phyloP scores from a whole-genome alignment of 2,329 filamentous ascomycete genomes.

The Cucurbitaria berberidis region DNA sequence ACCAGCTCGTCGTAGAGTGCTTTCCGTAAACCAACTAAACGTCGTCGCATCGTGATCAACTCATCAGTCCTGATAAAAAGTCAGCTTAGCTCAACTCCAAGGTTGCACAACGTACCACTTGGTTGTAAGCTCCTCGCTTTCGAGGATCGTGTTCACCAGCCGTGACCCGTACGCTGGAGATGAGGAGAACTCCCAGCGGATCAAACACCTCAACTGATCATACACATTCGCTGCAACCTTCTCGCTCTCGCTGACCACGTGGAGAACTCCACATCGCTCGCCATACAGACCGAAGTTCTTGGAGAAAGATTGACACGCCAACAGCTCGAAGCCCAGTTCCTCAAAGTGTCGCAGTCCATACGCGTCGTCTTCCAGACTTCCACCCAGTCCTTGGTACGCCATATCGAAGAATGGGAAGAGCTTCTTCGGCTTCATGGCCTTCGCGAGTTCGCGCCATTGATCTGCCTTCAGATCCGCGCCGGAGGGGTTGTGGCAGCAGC shows the following conservation, averaged over 20 bases:
- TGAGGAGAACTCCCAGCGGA: constrained; percentile 38
- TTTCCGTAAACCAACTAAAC: constrained; percentile 15
- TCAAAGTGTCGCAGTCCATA: constrained; percentile 36
- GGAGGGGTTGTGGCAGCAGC: constrained; percentile 50
- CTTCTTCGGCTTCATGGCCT: constrained; percentile 20
- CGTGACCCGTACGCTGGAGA: constrained; percentile 37
- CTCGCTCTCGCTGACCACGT: constrained; percentile 25
- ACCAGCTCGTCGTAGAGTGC: constrained; percentile 13
- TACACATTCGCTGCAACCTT: constrained; percentile 24
- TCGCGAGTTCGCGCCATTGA: constrained; percentile 42
- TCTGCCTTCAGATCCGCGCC: constrained; percentile 40
- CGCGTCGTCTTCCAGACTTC: constrained; percentile 43
- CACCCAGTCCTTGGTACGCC: constrained; percentile 49
- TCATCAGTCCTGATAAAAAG: constrained; percentile 8
- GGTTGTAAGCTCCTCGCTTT: constrained; percentile 9
- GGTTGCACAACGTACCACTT: constrained; percentile 11
- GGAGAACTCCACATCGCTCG: constrained; percentile 44
- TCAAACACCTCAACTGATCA: constrained; percentile 36
- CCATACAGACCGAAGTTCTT: constrained; percentile 52
- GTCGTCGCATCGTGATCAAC: constrained; percentile 17
- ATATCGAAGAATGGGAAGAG: constrained; percentile 47
- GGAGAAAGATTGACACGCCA: constrained; percentile 49
- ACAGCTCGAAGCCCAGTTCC: constrained; percentile 35
- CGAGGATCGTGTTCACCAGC: constrained; percentile 30
- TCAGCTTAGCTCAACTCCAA: background rate